A percentile compares a stretch with the other conserved stretches of the same genome.
These are phyloP conservation scores for Coemansia sp. DNA, from an alignment of 192 early-diverging fungal species.

Conservation along the genomic window DNA sequence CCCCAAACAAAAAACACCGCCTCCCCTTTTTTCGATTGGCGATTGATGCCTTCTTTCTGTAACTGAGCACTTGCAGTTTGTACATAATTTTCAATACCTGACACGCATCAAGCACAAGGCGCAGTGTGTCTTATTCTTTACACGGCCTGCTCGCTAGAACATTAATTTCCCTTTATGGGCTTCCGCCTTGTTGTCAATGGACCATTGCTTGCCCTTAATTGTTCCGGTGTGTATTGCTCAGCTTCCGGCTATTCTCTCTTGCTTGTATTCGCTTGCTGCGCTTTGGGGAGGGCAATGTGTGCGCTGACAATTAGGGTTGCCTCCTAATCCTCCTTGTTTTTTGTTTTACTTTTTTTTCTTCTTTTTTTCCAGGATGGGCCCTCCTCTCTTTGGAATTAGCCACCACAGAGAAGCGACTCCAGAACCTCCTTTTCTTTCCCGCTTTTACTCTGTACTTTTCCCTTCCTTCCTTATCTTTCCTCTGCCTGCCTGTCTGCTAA, in stretches of 20 bases:
- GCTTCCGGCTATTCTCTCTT: conserved; percentile 12
- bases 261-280: not conserved
- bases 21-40: too few species aligned
- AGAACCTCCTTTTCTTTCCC: not conserved
- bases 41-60: too few species aligned
- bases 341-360: conserved; percentile 11
- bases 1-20: too few species aligned
- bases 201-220: conserved; percentile 26
- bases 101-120: not conserved
- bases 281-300: not conserved
- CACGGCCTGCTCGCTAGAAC: not conserved
- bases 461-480: too few species aligned
- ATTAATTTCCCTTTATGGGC: conserved; percentile 4
- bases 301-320: not conserved
- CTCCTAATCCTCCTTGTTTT: not conserved
- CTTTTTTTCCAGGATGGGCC: not conserved
- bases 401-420: not conserved
- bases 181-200: conserved; percentile 29
- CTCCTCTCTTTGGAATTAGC: not conserved
- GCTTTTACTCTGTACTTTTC: not conserved
- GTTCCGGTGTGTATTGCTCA: conserved; percentile 17
- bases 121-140: not conserved
- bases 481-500: not conserved
- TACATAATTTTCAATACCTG: not conserved
- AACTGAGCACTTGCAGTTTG: too few species aligned